phyloP scores from a whole-genome alignment of 257 asterid genomes.

The Orobanche coerulescens region DNA sequence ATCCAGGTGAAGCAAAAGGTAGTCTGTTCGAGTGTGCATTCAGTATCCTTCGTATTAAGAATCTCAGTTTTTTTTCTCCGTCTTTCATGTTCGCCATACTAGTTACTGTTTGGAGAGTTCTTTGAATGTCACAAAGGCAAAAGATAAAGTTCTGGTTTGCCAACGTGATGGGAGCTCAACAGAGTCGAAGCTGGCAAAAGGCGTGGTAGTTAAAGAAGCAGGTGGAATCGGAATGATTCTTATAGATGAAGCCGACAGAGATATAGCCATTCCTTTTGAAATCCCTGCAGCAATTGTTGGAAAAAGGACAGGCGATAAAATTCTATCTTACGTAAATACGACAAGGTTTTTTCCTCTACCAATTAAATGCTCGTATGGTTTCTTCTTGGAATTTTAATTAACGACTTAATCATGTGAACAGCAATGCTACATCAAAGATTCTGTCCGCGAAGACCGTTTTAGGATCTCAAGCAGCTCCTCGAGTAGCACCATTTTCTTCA shows the following conservation, averaged over 20 bases:
- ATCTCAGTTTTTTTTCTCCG: conserved; percentile 18
- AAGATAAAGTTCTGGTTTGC: conserved; percentile 77
- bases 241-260: conserved; percentile 71
- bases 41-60: conserved; percentile 19
- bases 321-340: conserved; percentile 56
- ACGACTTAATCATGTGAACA: conserved; percentile 23
- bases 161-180: conserved; percentile 77
- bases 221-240: conserved; percentile 91
- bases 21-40: conserved; percentile 34
- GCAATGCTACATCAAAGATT: conserved; percentile 56
- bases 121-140: conserved; percentile 60
- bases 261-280: conserved; percentile 75
- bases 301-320: conserved; percentile 40
- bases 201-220: conserved; percentile 63
- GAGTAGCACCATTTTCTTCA: conserved; percentile 70
- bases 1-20: conserved; percentile 98
- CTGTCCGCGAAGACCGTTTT: conserved; percentile 71
- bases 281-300: conserved; percentile 92
- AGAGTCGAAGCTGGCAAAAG: conserved; percentile 76
- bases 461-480: conserved; percentile 79
- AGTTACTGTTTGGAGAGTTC: conserved; percentile 97
- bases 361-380: conserved; percentile 4
- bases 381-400: conserved; percentile 5
- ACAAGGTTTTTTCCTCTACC: conserved; percentile 42
- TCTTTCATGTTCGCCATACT: conserved; percentile 23